Conservation (phyloP, 164 flowering plant species). For the Vitis vinifera region DNA sequence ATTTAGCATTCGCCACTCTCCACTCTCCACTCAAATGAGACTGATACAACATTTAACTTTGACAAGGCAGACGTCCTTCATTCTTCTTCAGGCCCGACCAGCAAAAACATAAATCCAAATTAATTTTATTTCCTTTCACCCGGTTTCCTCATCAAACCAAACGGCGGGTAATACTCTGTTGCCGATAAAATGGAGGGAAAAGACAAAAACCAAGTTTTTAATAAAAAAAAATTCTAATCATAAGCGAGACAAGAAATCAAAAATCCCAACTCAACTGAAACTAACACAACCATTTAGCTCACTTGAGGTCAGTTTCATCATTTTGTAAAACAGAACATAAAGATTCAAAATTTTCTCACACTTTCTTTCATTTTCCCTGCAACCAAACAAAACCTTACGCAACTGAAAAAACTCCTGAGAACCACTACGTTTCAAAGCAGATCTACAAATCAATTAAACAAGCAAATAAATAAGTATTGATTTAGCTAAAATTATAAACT, state of each 20-base stretch:
- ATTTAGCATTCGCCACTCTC: too few species aligned
- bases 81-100: background rate
- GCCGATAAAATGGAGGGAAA: too few species aligned
- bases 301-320: too few species aligned
- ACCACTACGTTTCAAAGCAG: constrained; percentile 6
- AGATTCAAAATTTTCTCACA: background rate
- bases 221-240: background rate
- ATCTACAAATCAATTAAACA: constrained; percentile 11
- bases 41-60: too few species aligned
- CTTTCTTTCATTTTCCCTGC: background rate
- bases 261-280: background rate
- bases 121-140: background rate
- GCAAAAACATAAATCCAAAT: background rate
- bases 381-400: constrained; percentile 8
- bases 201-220: too few species aligned
- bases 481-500: background rate
- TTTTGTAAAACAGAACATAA: background rate
- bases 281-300: background rate
- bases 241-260: background rate
- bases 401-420: background rate
- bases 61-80: background rate
- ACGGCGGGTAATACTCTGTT: background rate
- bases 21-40: too few species aligned
- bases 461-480: background rate
- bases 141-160: background rate